Percentiles rank a stretch among this genome's conserved stretches.
Evolutionary conservation across 768 basidiomycete genomes (phyloP).

Genomic region (Phallus indusiatus): DNA sequence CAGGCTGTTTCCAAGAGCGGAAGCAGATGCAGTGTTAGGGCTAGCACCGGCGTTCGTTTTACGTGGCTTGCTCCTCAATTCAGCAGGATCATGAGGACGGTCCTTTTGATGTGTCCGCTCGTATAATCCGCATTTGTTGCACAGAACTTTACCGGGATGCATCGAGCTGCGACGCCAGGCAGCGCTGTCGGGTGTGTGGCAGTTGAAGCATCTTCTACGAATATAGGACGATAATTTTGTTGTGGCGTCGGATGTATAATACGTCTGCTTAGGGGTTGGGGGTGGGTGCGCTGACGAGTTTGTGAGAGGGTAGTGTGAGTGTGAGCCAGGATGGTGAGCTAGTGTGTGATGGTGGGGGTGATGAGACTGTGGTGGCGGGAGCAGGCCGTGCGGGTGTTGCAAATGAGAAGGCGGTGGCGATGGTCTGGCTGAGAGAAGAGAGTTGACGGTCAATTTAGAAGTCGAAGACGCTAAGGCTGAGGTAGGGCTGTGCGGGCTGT

Average conservation of each 20-base stretch:
- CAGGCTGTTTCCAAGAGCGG: background rate
- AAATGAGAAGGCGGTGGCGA: background rate
- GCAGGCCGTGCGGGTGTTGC: background rate
- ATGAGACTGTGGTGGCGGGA: conserved; percentile 14
- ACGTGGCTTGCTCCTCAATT: background rate
- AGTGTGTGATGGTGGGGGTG: conserved; percentile 29
- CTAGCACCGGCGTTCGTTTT: background rate
- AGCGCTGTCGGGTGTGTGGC: conserved; percentile 75
- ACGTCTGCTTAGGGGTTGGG: conserved; percentile 31
- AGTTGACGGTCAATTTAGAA: background rate
- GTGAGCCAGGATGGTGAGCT: conserved; percentile 20
- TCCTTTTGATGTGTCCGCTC: conserved; percentile 74
- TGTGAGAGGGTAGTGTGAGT: conserved; percentile 18
- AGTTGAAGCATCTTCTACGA: conserved; percentile 72
- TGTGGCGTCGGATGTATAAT: conserved; percentile 68
- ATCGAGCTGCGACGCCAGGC: conserved; percentile 74
- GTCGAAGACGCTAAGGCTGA: background rate
- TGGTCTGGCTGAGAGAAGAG: background rate
- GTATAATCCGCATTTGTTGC: conserved; percentile 67
- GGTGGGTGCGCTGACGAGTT: conserved; percentile 22
- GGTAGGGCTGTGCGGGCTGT: background rate
- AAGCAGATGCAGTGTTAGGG: background rate
- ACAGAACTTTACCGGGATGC: conserved; percentile 69
- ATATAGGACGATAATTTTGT: conserved; percentile 74
- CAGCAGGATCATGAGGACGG: conserved; percentile 31